Base-by-base conservation (phyloP, 148 eudicot genomes). In the Euryodendron excelsum region DNA sequence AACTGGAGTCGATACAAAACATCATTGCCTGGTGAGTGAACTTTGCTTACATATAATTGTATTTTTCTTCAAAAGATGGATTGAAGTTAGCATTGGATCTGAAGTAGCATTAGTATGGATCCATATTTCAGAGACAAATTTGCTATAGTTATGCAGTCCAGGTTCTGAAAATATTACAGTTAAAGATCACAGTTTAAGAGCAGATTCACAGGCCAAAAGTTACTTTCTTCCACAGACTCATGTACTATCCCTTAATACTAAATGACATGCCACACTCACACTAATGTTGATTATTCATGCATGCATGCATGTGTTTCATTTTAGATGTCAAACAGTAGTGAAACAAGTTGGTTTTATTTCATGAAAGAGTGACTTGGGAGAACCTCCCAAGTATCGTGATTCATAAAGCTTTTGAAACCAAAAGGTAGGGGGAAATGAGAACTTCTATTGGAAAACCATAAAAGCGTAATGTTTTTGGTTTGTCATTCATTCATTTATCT, bases 1-100 rank as follows among this genome's bases (percentile, higher is more conserved):
- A 17, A 72, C 58, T 4, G 86, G 71, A 58, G 31, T 69, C 12
- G 58, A 55, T 30, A 61, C 72, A 37, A 74, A 50, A 23, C 98
- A 91, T 77, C 31, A 80, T 36, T 93, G 98, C 84, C 59, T 23
- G 89, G 98, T 91, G 53, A 90, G 80, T 65, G 23, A 23, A 23
- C 10, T 64, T 41, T 6, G 14, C 34, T 44, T 68, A 25, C 70
- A 15, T 21, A 30, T 70, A 27, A 5, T 27, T n/a, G 59, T 58
- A 6, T 2, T 2, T 12, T 2, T 25, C 3, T 36, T 62, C 37
- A 56, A 41, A 18, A 44, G 28, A 44, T 80, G 36, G n/a, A 60
- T 18, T 65, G 69, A 39, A 62, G 39, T 31, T 14, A 20, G 28
- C 14, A 3, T 56, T 56, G 28, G 64, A 28, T 9, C 21, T 36